These are phyloP conservation scores for Crithidia brevicula DNA, from an alignment of 208 protist genomes.

Conservation along the genomic window DNA sequence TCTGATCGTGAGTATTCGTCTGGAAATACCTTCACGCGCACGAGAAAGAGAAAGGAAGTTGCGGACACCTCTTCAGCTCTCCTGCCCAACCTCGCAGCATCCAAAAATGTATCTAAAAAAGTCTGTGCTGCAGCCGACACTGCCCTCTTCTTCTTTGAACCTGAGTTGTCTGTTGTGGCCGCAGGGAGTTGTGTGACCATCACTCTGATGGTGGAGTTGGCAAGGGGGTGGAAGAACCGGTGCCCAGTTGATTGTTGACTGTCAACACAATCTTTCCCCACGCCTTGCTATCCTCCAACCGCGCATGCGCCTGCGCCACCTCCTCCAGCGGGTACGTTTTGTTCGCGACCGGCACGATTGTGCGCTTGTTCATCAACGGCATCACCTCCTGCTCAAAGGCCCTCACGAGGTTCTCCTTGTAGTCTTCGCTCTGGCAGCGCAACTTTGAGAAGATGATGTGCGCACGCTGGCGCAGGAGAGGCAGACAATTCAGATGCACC, in stretches of 20 bases:
- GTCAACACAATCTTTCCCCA: constrained; percentile 78
- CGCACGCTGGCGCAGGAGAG: constrained; percentile 67
- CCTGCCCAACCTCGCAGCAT: too few relatives aligned
- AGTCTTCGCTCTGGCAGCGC: constrained; percentile 56
- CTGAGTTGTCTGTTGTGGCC: too few relatives aligned
- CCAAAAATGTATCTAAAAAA: too few relatives aligned
- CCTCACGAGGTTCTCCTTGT: constrained; percentile 62
- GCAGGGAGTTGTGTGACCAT: too few relatives aligned
- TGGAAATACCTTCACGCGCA: too few relatives aligned
- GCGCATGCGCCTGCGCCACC: constrained; percentile 61
- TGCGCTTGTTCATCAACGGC: constrained; percentile 53
- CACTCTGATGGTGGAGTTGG: neutral
- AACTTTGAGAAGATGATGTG: constrained; percentile 78
- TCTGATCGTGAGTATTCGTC: too few relatives aligned
- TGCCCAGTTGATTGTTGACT: constrained; percentile 25
- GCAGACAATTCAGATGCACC: constrained; percentile 62
- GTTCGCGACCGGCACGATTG: constrained; percentile 67
- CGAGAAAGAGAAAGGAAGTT: too few relatives aligned
- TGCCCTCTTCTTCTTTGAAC: too few relatives aligned
- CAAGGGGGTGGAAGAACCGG: neutral
- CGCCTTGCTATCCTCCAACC: constrained; percentile 59
- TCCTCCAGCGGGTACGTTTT: constrained; percentile 73
- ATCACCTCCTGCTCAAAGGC: constrained; percentile 66
- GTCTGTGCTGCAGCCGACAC: too few relatives aligned
- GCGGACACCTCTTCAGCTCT: too few relatives aligned